These are phyloP conservation scores for Coffea humblotiana DNA, from an alignment of 305 asterid genomes.

Conservation along the genomic window DNA sequence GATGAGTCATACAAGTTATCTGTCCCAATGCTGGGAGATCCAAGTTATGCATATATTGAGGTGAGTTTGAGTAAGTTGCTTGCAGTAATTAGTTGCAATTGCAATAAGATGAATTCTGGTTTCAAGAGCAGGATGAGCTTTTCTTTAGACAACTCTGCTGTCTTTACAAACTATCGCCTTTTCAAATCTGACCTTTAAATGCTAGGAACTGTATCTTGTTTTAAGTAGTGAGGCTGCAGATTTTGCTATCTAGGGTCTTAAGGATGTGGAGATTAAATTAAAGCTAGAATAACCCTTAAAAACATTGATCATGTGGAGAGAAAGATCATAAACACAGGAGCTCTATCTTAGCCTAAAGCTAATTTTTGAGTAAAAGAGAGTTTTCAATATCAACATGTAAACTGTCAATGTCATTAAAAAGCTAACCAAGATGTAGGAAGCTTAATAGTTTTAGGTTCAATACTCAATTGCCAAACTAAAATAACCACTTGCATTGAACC, in stretches of 20 bases:
- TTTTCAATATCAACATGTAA: neutral
- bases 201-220: neutral
- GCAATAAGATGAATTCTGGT: neutral
- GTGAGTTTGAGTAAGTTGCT: slow-evolving; percentile 33
- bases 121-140: neutral
- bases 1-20: slow-evolving; percentile 74
- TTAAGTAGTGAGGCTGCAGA: neutral
- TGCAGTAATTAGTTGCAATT: neutral
- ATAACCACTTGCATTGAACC: neutral
- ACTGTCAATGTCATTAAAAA: no score
- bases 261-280: neutral
- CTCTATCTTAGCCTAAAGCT: neutral
- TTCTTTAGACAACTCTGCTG: neutral
- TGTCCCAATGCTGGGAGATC: slow-evolving; percentile 51
- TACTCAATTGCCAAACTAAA: neutral
- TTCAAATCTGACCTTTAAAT: neutral
- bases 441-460: neutral
- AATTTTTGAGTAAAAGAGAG: no score
- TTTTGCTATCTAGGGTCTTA: neutral
- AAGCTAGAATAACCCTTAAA: neutral
- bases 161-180: neutral
- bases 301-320: no score
- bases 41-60: slow-evolving; percentile 64
- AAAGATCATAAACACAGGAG: neutral
- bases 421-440: neutral